These are phyloP conservation scores for Protomyces inundatus DNA, from an alignment of 1,139 yeast genomes.

Conservation along the genomic window DNA sequence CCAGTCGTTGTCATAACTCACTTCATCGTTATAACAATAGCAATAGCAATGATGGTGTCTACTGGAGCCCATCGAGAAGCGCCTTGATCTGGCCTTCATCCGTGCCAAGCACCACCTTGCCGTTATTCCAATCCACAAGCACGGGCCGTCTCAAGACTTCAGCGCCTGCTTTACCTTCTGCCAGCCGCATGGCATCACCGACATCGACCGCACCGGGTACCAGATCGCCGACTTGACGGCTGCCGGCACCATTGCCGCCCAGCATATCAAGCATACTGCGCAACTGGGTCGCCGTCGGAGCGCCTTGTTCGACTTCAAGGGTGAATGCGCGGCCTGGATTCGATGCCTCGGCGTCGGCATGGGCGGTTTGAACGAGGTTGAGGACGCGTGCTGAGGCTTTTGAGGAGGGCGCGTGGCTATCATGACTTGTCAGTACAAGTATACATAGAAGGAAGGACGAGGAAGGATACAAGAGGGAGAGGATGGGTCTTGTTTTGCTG, in stretches of 20 bases:
- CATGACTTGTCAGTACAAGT: neutral
- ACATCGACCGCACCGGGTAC: constrained; percentile 16
- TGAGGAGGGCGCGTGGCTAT: constrained; percentile 9
- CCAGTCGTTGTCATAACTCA: constrained; percentile 29
- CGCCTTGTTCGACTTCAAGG: constrained; percentile 16
- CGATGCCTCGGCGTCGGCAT: constrained; percentile 13
- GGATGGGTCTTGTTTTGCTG: constrained; percentile 10
- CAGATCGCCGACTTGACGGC: neutral
- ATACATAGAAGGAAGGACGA: neutral
- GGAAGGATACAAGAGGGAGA: constrained; percentile 12
- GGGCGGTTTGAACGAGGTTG: constrained; percentile 5
- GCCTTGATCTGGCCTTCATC: constrained; percentile 9
- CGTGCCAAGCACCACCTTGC: constrained; percentile 19
- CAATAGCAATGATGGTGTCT: neutral
- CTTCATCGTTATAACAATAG: constrained; percentile 31
- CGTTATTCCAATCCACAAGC: constrained; percentile 21
- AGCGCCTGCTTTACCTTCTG: neutral
- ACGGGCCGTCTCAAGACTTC: constrained; percentile 8
- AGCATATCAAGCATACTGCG: constrained; percentile 14
- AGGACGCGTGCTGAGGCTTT: constrained; percentile 16
- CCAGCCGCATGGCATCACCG: constrained; percentile 11
- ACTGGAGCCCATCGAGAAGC: constrained; percentile 8
- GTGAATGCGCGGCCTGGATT: constrained; percentile 5
- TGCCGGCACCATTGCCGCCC: neutral
- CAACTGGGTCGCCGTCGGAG: constrained; percentile 21